Base-by-base conservation (phyloP, 495 filamentous ascomycete species). In the Penicillium steckii region DNA sequence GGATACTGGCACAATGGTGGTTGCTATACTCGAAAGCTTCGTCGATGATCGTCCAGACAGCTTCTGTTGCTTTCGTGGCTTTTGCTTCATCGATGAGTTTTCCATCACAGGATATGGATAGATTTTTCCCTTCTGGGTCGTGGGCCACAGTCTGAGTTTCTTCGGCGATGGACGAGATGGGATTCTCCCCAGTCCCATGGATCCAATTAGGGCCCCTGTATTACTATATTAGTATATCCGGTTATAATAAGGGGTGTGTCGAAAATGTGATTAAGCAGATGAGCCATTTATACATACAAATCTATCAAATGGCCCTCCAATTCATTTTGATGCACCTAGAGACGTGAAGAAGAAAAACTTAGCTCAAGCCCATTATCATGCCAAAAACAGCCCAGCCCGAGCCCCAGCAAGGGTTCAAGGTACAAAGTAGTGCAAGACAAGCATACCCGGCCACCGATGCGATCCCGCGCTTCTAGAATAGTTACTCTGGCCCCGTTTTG, bases 121-220 rank as follows among this genome's bases (percentile, higher is more conserved):
- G 71, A 27, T 81, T 75, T 8, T 66, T 64, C 8, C 78, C 81
- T 24, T 85, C 82, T 35, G 73, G 71, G 46, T 74, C 75, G 50
- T 85, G 78, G 12, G 82, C 71, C 1, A 67, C 53, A 0, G 89
- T 90, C 3, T 78, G 68, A 0, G 87, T 90, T 59, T 83, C 70
- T 54, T 81, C 77, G 12, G 90, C 91, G 25, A 98, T 77, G 27
- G 87, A 80, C 46, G 88, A 67, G 35, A 98, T 92, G 4, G 94
- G 92, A 63, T 96, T 98, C 43, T 87, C 70, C 1, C 85, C 79
- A 0, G 88, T 87, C 29, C 94, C 94, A 67, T 97, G 93, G 22
- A 96, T 95, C 93, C 93, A 97, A 62, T 97, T 97, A 6, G 93
- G 86, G 5, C 93, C 93, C 18, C 90, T 87, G 24, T 3, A 8